Evolutionary conservation across 768 basidiomycete species (phyloP).

Genomic region (Amanita molliuscula): DNA sequence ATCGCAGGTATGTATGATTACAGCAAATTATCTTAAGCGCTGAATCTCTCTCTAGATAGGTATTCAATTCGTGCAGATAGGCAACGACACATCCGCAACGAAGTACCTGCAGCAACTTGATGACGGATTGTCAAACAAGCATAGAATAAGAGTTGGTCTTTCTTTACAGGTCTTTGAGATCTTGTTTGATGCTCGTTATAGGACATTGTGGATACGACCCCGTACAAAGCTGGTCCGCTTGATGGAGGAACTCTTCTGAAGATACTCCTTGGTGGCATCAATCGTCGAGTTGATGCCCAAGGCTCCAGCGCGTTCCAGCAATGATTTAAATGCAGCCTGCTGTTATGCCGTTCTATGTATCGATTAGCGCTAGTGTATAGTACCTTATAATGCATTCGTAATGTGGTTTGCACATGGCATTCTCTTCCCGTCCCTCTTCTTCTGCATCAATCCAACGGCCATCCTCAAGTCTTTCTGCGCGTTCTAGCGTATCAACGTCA

Average conservation of each 20-base stretch:
- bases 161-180: too few relatives aligned
- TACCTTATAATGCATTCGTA: background rate
- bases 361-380: background rate
- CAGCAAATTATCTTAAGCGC: background rate
- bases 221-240: conserved; percentile 33
- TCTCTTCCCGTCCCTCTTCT: conserved; percentile 27
- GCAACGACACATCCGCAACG: conserved; percentile 28
- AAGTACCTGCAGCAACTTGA: conserved; percentile 45
- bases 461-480: conserved; percentile 18
- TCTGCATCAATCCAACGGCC: conserved; percentile 27
- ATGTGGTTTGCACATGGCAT: background rate
- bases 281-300: conserved; percentile 26
- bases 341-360: background rate
- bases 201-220: conserved; percentile 69
- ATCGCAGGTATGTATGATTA: conserved; percentile 30
- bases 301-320: background rate
- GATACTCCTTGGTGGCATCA: conserved; percentile 57
- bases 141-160: conserved; percentile 31
- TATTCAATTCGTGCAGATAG: conserved; percentile 68
- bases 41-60: conserved; percentile 34
- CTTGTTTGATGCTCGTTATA: conserved; percentile 11
- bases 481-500: conserved; percentile 20
- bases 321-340: background rate
- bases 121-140: conserved; percentile 33
- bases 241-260: conserved; percentile 44